Conservation (phyloP, 2,329 filamentous ascomycete genomes). For the Ophiosphaerella narmari region DNA sequence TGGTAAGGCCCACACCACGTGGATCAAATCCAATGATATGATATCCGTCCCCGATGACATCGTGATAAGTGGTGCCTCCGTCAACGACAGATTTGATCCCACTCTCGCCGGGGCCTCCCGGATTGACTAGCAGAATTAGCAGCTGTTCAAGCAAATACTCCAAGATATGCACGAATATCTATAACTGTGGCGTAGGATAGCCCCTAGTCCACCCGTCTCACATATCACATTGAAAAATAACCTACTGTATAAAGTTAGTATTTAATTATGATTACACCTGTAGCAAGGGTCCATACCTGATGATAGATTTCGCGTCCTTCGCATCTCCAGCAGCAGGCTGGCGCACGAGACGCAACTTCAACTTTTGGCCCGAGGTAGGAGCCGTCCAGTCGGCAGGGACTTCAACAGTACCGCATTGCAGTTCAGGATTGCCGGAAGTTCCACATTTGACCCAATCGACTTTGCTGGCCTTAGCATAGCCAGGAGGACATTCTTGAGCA, state of each 20-base stretch:
- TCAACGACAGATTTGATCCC: not conserved
- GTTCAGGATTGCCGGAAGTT: not conserved
- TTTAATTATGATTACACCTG: not conserved
- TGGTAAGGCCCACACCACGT: conserved; percentile 3
- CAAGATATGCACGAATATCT: not conserved
- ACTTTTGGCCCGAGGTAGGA: conserved; percentile 1
- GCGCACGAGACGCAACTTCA: conserved; percentile 4
- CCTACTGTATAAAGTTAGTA: no score
- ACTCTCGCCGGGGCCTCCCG: not conserved
- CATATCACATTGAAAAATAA: no score
- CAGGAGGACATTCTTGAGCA: conserved; percentile 4
- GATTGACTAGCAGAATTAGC: not conserved
- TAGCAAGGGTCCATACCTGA: not conserved
- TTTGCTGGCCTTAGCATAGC: not conserved
- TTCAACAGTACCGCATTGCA: conserved; percentile 55
- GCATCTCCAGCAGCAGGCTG: not conserved
- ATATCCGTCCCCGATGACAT: not conserved
- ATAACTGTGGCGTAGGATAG: no score
- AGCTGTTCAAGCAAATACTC: not conserved
- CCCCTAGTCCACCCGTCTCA: no score
- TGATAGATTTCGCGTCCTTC: conserved; percentile 2
- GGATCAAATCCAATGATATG: conserved; percentile 6
- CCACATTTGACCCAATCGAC: conserved; percentile 2
- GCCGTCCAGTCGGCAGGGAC: conserved; percentile 50
- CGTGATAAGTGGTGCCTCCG: not conserved